A percentile compares a stretch with the other conserved stretches of the same genome.
These are phyloP conservation scores for Oryza rufipogon DNA, from an alignment of 176 grass and related monocot species.

Conservation along the genomic window DNA sequence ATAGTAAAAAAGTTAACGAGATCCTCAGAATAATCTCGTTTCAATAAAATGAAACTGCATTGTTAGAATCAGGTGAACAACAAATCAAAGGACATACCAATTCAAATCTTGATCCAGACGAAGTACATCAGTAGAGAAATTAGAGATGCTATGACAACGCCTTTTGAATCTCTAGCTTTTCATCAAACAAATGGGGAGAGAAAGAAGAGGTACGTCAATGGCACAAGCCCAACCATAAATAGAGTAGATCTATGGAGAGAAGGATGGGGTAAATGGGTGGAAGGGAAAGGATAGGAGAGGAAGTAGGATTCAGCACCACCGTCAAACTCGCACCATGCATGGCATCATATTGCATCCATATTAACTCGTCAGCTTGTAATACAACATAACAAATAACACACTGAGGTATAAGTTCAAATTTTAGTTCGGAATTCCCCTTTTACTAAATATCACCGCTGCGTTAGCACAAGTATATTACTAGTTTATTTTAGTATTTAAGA, in stretches of 20 bases:
- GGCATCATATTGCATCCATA: background rate
- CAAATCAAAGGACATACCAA: conserved; percentile 23
- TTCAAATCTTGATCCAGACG: background rate
- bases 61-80: too few relatives aligned
- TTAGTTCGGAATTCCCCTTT: too few relatives aligned
- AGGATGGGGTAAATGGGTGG: background rate
- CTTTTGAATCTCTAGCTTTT: background rate
- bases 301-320: conserved; percentile 31
- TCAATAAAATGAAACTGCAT: background rate
- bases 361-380: background rate
- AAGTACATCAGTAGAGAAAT: background rate
- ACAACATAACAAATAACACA: background rate
- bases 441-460: too few relatives aligned
- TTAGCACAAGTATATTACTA: too few relatives aligned
- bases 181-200: background rate
- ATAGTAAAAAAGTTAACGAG: background rate
- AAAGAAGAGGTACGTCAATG: conserved; percentile 21
- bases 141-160: background rate
- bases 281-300: conserved; percentile 42
- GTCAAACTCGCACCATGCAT: background rate
- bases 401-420: too few relatives aligned
- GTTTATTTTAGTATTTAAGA: too few relatives aligned
- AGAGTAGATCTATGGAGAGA: background rate
- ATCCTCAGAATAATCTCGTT: background rate
- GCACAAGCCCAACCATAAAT: conserved; percentile 16